These are phyloP conservation scores for Akanthomyces lecanii DNA, from an alignment of 2,329 filamentous ascomycete species.

Conservation along the genomic window DNA sequence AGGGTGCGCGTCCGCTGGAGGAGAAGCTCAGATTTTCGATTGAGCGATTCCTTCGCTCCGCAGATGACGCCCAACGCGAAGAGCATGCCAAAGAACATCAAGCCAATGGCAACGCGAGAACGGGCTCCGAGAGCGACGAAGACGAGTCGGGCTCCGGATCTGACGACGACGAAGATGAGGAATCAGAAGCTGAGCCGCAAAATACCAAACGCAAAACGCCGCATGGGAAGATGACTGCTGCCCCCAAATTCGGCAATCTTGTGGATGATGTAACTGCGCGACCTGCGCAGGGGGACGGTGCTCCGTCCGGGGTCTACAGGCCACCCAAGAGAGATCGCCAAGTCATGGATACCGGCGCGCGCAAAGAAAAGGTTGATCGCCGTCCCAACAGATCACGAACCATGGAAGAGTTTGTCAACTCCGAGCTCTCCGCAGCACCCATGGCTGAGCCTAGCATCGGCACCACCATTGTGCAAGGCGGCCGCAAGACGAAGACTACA, in stretches of 20 bases:
- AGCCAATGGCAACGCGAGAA: constrained; percentile 24
- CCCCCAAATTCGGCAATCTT: constrained; percentile 31
- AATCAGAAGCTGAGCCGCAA: constrained; percentile 21
- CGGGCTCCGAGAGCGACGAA: constrained; percentile 19
- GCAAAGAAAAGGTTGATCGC: constrained; percentile 55
- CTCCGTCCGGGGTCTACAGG: constrained; percentile 70
- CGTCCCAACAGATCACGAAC: constrained; percentile 71
- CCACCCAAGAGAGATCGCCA: constrained; percentile 86
- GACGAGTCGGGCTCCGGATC: constrained; percentile 28
- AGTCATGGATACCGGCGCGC: constrained; percentile 66
- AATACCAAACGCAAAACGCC: constrained; percentile 19
- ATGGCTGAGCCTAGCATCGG: constrained; percentile 86
- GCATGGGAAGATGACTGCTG: constrained; percentile 27
- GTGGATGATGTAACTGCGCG: constrained; percentile 31
- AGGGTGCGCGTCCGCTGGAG: constrained; percentile 85
- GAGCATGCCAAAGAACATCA: constrained; percentile 32
- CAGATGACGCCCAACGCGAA: constrained; percentile 63
- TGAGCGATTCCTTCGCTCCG: constrained; percentile 86
- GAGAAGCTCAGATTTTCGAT: constrained; percentile 91
- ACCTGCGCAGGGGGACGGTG: constrained; percentile 28
- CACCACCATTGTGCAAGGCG: constrained; percentile 76
- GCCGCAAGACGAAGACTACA: constrained; percentile 73
- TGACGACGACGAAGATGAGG: constrained; percentile 30
- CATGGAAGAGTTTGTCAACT: constrained; percentile 85
- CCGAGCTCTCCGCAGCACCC: constrained; percentile 78